phyloP scores from a whole-genome alignment of 768 basidiomycete genomes.

The Xanthoconium purpureum region DNA sequence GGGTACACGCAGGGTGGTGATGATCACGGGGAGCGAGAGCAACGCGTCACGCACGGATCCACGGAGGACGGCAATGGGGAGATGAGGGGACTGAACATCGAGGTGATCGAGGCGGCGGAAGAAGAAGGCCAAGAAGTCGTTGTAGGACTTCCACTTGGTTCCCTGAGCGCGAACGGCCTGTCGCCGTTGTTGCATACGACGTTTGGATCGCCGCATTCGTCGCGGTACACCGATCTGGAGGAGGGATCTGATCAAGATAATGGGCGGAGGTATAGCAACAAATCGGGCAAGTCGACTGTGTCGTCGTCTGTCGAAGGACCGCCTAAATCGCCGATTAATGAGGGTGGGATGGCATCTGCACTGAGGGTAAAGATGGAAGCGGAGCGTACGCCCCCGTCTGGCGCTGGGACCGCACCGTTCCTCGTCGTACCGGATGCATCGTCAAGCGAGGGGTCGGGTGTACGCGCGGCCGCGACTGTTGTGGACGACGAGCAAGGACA shows the following conservation, averaged over 20 bases:
- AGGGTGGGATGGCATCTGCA: slow-evolving; percentile 17
- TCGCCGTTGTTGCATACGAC: slow-evolving; percentile 42
- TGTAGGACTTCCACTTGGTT: not conserved
- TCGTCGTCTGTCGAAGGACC: slow-evolving; percentile 18
- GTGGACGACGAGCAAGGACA: slow-evolving; percentile 17
- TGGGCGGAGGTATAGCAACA: slow-evolving; percentile 15
- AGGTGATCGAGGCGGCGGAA: slow-evolving; percentile 10
- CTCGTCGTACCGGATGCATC: not conserved
- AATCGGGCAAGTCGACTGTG: slow-evolving; percentile 12
- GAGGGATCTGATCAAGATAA: slow-evolving; percentile 27
- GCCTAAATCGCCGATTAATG: slow-evolving; percentile 10
- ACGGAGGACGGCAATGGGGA: not conserved
- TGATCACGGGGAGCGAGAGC: slow-evolving; percentile 19
- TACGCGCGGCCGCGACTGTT: slow-evolving; percentile 6
- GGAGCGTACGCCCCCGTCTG: slow-evolving; percentile 1
- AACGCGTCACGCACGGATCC: slow-evolving; percentile 21
- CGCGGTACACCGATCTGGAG: slow-evolving; percentile 29
- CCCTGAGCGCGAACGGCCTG: slow-evolving; percentile 10
- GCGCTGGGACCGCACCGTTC: not conserved
- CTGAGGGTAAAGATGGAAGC: slow-evolving; percentile 17
- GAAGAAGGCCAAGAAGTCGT: slow-evolving; percentile 14
- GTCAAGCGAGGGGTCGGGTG: not conserved
- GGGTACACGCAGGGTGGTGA: slow-evolving; percentile 18
- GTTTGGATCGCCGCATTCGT: slow-evolving; percentile 40
- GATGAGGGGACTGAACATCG: slow-evolving; percentile 8